These are phyloP conservation scores for Silene uniflora DNA, from an alignment of 148 eudicot genomes.

Conservation along the genomic window DNA sequence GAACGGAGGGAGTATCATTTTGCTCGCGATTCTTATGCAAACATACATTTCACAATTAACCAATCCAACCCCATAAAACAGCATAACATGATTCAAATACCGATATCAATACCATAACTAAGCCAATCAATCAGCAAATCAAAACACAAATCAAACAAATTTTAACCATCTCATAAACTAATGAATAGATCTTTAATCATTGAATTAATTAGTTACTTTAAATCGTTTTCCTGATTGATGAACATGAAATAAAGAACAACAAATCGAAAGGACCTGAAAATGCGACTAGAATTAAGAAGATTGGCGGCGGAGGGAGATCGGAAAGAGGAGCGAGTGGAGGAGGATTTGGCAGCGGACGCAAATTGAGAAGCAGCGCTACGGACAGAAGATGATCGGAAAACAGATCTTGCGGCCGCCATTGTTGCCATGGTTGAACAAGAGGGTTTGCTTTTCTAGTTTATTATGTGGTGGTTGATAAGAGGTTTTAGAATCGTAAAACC, in stretches of 20 bases:
- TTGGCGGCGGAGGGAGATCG: slow-evolving; percentile 34
- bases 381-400: slow-evolving; percentile 46
- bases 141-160: not conserved
- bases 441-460: not conserved
- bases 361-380: slow-evolving; percentile 41
- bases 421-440: slow-evolving; percentile 27
- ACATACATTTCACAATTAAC: too few species aligned
- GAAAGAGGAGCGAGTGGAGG: slow-evolving; percentile 46
- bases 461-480: too few species aligned
- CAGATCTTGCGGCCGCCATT: slow-evolving; percentile 49
- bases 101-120: not conserved
- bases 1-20: too few species aligned
- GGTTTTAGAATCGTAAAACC: too few species aligned
- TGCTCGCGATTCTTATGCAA: not conserved
- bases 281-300: slow-evolving; percentile 47
- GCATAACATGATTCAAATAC: not conserved
- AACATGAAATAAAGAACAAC: not conserved
- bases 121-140: not conserved
- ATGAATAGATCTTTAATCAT: not conserved
- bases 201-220: not conserved
- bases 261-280: slow-evolving; percentile 46
- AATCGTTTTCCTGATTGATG: not conserved
- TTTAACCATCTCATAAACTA: not conserved
- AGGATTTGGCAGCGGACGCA: slow-evolving; percentile 41
- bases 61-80: not conserved